Percentiles rank a stretch among this genome's conserved stretches.
These are phyloP conservation scores for Hymenoscyphus fraxineus DNA, from an alignment of 2,329 filamentous ascomycete species.

Conservation along the genomic window DNA sequence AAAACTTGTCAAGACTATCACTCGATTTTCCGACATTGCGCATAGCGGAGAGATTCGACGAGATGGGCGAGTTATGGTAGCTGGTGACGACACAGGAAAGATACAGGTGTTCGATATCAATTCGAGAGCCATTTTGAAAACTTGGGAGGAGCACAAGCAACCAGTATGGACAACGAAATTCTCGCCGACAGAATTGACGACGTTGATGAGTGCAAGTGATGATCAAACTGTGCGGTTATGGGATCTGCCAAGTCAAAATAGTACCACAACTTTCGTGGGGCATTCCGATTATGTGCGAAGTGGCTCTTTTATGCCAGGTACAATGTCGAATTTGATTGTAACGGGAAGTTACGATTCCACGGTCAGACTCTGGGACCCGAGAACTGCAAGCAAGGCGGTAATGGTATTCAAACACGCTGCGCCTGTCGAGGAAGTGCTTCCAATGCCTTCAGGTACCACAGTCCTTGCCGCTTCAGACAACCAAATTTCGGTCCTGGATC, in stretches of 20 bases:
- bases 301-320: slow-evolving; percentile 77
- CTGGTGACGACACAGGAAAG: slow-evolving; percentile 85
- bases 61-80: slow-evolving; percentile 84
- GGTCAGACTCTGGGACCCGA: slow-evolving; percentile 88
- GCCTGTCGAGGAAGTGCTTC: slow-evolving; percentile 82
- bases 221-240: slow-evolving; percentile 90
- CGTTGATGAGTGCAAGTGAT: slow-evolving; percentile 84
- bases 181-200: slow-evolving; percentile 83
- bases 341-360: slow-evolving; percentile 95
- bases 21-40: slow-evolving; percentile 86
- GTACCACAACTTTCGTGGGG: slow-evolving; percentile 74
- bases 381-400: slow-evolving; percentile 65
- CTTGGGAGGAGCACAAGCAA: slow-evolving; percentile 92
- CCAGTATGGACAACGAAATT: slow-evolving; percentile 90
- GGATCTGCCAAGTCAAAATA: slow-evolving; percentile 81
- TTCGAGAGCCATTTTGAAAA: slow-evolving; percentile 88
- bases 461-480: slow-evolving; percentile 82
- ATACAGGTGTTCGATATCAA: slow-evolving; percentile 94
- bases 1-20: slow-evolving; percentile 90
- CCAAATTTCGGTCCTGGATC: slow-evolving; percentile 84
- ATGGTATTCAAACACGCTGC: slow-evolving; percentile 96
- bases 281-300: slow-evolving; percentile 91
- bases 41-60: slow-evolving; percentile 83
- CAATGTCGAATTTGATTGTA: slow-evolving; percentile 67
- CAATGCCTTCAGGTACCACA: slow-evolving; percentile 81